phyloP scores from a whole-genome alignment of 2,329 filamentous ascomycete genomes.

The Dothidotthia symphoricarpi region DNA sequence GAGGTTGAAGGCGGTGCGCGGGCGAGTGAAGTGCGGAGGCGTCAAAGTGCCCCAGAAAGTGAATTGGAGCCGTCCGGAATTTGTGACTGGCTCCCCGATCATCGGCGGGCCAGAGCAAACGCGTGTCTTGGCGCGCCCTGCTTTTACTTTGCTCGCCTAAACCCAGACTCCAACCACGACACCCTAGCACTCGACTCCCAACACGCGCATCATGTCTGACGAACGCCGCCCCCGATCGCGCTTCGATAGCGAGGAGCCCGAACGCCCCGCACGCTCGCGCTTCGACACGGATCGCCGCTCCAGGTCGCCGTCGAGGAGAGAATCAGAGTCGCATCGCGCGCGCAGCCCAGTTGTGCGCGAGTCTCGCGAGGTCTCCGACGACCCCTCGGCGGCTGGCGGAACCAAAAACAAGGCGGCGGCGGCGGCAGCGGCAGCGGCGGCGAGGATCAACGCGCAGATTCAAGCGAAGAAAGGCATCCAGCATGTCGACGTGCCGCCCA shows the following conservation, averaged over 20 bases:
- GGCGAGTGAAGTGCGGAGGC: neutral
- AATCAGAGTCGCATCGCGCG: conserved; percentile 69
- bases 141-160: conserved; percentile 1
- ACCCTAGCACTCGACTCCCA: neutral
- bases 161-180: conserved; percentile 1
- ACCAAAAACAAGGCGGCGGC: conserved; percentile 62
- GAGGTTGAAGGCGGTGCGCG: conserved; percentile 1
- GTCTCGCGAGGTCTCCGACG: conserved; percentile 49
- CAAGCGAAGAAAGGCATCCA: conserved; percentile 76
- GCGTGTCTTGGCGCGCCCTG: conserved; percentile 1
- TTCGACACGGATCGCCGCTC: conserved; percentile 66
- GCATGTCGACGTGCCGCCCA: conserved; percentile 84
- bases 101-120: conserved; percentile 1
- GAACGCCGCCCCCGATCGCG: conserved; percentile 84
- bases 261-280: conserved; percentile 61
- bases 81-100: conserved; percentile 8
- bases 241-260: conserved; percentile 87
- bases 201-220: conserved; percentile 63
- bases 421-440: conserved; percentile 79
- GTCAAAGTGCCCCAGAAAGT: conserved; percentile 7
- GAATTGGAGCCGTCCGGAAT: conserved; percentile 2
- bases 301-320: conserved; percentile 69
- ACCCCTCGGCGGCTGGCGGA: conserved; percentile 45
- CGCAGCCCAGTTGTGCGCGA: conserved; percentile 71
- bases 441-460: conserved; percentile 50